A percentile compares a stretch with the other conserved stretches of the same genome.
Conservation (phyloP, 2,329 filamentous ascomycete species). For the Cadophora luteo-olivacea region DNA sequence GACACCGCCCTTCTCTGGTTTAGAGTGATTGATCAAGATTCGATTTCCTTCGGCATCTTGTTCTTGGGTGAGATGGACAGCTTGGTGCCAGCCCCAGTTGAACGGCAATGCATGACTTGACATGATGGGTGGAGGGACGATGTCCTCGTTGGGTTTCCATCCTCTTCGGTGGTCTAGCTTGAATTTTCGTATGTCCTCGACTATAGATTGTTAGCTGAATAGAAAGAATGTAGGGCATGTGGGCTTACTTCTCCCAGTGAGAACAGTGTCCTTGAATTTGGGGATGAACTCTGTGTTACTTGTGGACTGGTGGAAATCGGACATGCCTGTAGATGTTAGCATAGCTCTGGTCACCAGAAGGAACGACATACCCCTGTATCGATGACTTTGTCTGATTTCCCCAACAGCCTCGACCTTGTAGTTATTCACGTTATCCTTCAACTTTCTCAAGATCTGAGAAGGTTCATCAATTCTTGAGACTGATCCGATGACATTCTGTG, state of each 20-base stretch:
- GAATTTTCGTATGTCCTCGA: constrained; percentile 68
- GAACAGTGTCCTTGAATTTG: constrained; percentile 72
- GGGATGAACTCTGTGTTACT: constrained; percentile 71
- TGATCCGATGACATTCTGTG: not conserved
- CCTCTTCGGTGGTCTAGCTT: constrained; percentile 69
- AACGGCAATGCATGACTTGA: constrained; percentile 77
- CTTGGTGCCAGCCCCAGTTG: constrained; percentile 84
- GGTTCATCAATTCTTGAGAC: constrained; percentile 59
- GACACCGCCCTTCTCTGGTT: constrained; percentile 31
- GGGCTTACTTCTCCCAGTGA: constrained; percentile 71
- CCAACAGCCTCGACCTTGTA: constrained; percentile 77
- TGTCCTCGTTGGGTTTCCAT: constrained; percentile 65
- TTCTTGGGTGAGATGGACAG: constrained; percentile 64
- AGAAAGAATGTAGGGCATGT: not conserved
- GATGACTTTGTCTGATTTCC: constrained; percentile 78
- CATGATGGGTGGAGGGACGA: constrained; percentile 82
- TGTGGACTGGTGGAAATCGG: constrained; percentile 86
- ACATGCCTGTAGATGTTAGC: constrained; percentile 58
- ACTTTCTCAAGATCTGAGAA: constrained; percentile 61
- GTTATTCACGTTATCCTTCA: constrained; percentile 72
- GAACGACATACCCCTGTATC: constrained; percentile 71
- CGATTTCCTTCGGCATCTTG: constrained; percentile 44
- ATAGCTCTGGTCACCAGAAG: not conserved
- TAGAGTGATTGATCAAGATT: constrained; percentile 40
- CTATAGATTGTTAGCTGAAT: constrained; percentile 46